These are phyloP conservation scores for Chamaenerion angustifolium DNA, from an alignment of 345 rosid species.

Conservation along the genomic window DNA sequence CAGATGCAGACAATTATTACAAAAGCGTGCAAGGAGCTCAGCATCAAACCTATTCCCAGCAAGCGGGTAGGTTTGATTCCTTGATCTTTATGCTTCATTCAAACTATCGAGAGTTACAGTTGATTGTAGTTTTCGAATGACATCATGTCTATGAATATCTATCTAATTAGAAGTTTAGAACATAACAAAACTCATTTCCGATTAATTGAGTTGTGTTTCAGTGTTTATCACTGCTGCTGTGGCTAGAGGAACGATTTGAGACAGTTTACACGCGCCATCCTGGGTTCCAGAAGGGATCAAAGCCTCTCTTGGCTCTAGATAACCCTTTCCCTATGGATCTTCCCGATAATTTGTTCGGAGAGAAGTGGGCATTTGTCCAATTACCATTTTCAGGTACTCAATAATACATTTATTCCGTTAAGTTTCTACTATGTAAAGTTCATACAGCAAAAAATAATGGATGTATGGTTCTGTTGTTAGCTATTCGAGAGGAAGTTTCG, in stretches of 20 bases:
- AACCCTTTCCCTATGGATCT: constrained; percentile 91
- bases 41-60: constrained; percentile 71
- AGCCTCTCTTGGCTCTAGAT: constrained; percentile 69
- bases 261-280: constrained; percentile 72
- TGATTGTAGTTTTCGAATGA: no score
- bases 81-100: background rate
- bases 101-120: no score
- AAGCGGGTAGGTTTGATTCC: constrained; percentile 44
- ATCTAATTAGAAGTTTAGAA: no score
- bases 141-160: background rate
- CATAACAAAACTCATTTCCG: background rate
- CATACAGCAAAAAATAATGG: background rate
- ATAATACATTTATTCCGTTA: background rate
- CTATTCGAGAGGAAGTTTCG: constrained; percentile 58
- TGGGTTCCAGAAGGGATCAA: constrained; percentile 84
- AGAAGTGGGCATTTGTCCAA: constrained; percentile 93
- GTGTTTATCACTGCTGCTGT: constrained; percentile 72
- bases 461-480: constrained; percentile 11
- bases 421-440: background rate
- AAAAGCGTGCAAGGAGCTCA: constrained; percentile 72
- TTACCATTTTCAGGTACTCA: constrained; percentile 61
- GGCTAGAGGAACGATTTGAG: constrained; percentile 91
- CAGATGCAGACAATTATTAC: constrained; percentile 94
- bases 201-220: constrained; percentile 29
- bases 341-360: constrained; percentile 80